Evolutionary conservation across 2,329 filamentous ascomycete genomes (phyloP), one percentile per base, ranked within the genome.

Genomic region (Trichoderma endophyticum): DNA sequence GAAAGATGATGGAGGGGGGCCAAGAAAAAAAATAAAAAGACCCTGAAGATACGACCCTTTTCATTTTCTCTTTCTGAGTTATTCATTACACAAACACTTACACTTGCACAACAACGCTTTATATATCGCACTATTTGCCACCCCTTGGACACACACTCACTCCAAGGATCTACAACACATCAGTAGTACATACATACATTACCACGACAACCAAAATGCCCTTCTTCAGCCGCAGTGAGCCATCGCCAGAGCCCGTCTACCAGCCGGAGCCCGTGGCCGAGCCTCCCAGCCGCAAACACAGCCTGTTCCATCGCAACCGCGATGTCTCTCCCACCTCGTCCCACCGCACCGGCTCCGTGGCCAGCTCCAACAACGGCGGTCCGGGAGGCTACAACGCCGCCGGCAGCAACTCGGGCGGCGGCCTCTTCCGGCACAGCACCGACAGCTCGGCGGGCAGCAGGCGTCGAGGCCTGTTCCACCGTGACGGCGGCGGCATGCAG

Each of bases 401-500:
- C 24, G 68, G 63, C 26, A 24, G 26, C 43, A 65, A 48, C 60
- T 24, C 60, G 9, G 66, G 73, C 66, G 60, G 70, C 36, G 72
- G 72, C 4, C 63, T 75, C 66, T 57, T 73, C 75, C 69, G 70
- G 63, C 72, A 73, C 59, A 72, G 71, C 71, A 70, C 71, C 32
- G 71, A 72, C 43, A 70, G 66, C 51, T 39, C 57, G 26, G 70
- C 57, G n/a, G 59, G 43, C 34, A 39, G 57, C 43, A 32, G 66
- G 12, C 48, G 66, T 0, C 60, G 61, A n/a, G 32, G 82, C 71
- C 80, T 83, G 56, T 80, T 86, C 6, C 81, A 82, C 39, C 83
- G 83, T 14, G 59, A 84, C 64, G 75, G 82, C 71, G 83, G 87
- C 75, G 83, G 86, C 60, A n/a, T 15, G 39, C 36, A 39, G 36